These are phyloP conservation scores for Sporothrix schenckii DNA, from an alignment of 2,329 filamentous ascomycete species.

Conservation along the genomic window DNA sequence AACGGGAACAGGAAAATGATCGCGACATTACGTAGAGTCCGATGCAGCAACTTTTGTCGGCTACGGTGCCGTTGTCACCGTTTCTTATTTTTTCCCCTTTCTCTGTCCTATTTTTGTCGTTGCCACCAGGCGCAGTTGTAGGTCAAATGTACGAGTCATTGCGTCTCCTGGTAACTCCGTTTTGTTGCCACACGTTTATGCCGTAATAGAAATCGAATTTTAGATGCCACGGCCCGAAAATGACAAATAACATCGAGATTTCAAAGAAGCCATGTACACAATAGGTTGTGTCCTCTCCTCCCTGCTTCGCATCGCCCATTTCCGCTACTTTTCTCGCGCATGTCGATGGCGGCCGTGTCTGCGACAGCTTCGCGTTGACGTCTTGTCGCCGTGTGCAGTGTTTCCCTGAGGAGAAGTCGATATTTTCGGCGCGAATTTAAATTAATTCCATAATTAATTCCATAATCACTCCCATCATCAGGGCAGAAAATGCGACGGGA, in stretches of 20 bases:
- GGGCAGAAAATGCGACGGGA: slow-evolving; percentile 5
- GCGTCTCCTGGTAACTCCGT: slow-evolving; percentile 3
- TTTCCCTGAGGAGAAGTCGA: slow-evolving; percentile 3
- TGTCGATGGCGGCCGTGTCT: neutral
- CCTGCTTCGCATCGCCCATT: too few relatives aligned
- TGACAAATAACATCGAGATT: neutral
- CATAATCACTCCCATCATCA: neutral
- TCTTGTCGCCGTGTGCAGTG: neutral
- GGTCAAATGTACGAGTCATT: neutral
- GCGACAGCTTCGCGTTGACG: neutral
- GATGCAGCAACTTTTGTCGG: slow-evolving; percentile 18
- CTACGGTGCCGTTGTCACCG: neutral
- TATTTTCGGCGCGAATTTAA: neutral
- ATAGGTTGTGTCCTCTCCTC: neutral
- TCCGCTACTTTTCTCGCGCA: neutral
- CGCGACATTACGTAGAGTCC: neutral
- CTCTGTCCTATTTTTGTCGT: slow-evolving; percentile 21
- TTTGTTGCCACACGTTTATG: slow-evolving; percentile 17
- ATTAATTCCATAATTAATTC: slow-evolving; percentile 16
- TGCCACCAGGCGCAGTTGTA: slow-evolving; percentile 16
- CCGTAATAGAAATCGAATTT: slow-evolving; percentile 22
- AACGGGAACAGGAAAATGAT: neutral
- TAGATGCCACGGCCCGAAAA: slow-evolving; percentile 13
- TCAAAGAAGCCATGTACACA: neutral
- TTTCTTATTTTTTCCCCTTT: neutral